Base-by-base conservation (phyloP, 805 yeast genomes). In the Ogataea paradorogensis region DNA sequence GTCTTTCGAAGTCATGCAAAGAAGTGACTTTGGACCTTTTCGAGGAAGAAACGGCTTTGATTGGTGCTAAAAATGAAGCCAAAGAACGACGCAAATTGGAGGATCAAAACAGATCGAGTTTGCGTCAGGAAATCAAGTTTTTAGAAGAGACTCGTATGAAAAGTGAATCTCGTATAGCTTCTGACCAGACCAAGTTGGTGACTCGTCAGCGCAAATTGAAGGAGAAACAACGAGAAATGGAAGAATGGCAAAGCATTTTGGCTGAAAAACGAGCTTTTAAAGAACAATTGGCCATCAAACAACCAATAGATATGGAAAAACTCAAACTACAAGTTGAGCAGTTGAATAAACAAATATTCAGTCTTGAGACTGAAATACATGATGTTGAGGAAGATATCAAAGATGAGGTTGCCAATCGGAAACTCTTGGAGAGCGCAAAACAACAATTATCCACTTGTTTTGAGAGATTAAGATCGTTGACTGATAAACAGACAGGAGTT, bases 81-180 rank as follows among this genome's bases (percentile, higher is more conserved):
- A 56, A 58, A 33, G 66, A 66, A 35, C 61, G 74, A 27, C 63
- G 66, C 46, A 66, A 59, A 41, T 50, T 65, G 16, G 74, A 69
- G 41, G 73, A 69, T 45, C 57, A 58, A 10, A 68, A 65, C 48
- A 59, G 73, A 41, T 53, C 65, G 16, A 59, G 65, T 38, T 51
- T 67, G 38, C 62, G 66, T 31, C 64, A 62, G 31, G 74, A 70
- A 40, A 66, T 67, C 29, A 66, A 67, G 34, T 59, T 62, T 47
- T 43, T 69, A 14, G 75, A 70, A 47, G 73, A 68, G 35, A 56
- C 67, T 3, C 63, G 68, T 45, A 55, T 68, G 40, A 56, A 59
- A 23, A 52, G 66, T 5, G 69, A 63, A 30, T 40, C 52, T 30
- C 59, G 68, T 43, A 62, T 64, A 10, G 45, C 64, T 0, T 62